These are phyloP conservation scores for Colletotrichum camelliae DNA, from an alignment of 2,329 filamentous ascomycete genomes.

Conservation along the genomic window DNA sequence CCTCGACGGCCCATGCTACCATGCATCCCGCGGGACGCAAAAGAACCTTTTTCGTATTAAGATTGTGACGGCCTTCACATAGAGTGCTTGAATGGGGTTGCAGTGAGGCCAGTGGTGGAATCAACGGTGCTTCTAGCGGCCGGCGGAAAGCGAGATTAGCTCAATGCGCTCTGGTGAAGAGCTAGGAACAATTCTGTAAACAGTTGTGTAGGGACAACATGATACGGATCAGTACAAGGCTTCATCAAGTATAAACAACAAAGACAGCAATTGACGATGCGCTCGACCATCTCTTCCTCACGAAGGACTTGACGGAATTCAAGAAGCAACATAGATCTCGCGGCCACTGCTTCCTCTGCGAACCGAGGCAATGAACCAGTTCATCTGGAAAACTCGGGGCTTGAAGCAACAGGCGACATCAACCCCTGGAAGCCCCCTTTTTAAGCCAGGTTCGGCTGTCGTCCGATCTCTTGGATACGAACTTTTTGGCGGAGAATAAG, in stretches of 20 bases:
- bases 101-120: neutral
- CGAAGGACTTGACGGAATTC: neutral
- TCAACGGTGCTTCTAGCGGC: neutral
- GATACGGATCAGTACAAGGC: neutral
- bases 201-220: neutral
- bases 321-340: neutral
- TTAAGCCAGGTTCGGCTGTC: neutral
- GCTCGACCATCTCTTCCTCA: neutral
- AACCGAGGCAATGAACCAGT: neutral
- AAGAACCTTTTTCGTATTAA: slow-evolving; percentile 10
- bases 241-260: neutral
- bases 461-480: slow-evolving; percentile 11
- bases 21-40: neutral
- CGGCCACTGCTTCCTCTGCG: neutral
- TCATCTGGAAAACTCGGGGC: neutral
- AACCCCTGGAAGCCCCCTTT: neutral
- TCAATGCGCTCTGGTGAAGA: neutral
- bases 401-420: neutral
- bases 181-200: neutral
- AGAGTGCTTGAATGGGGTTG: neutral
- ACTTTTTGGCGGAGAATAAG: neutral
- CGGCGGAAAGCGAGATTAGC: neutral
- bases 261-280: neutral
- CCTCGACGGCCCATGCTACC: neutral
- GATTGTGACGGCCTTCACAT: neutral